A percentile compares a stretch with the other conserved stretches of the same genome.
phyloP scores from a whole-genome alignment of 2,329 filamentous ascomycete species.

The Xylaria arbuscula region DNA sequence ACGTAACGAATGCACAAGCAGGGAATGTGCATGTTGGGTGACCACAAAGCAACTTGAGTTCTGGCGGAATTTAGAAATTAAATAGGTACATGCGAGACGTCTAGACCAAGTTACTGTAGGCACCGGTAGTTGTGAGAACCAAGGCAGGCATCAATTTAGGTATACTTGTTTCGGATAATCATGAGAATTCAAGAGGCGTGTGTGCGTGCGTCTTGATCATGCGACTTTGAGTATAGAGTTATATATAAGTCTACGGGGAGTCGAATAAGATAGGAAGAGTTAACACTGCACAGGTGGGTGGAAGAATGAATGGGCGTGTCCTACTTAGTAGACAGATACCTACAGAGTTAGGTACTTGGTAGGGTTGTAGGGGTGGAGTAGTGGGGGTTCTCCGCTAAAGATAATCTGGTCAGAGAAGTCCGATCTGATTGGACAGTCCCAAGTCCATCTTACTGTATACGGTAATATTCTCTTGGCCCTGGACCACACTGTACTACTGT shows the following conservation, averaged over 20 bases:
- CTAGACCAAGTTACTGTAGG: not conserved
- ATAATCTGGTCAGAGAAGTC: not conserved
- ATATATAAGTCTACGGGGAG: not conserved
- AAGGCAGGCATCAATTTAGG: not conserved
- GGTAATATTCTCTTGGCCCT: constrained; percentile 4
- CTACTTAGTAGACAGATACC: not conserved
- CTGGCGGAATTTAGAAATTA: not conserved
- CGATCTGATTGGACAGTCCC: constrained; percentile 10
- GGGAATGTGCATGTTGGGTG: constrained; percentile 15
- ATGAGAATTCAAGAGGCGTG: not conserved
- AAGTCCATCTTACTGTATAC: constrained; percentile 20
- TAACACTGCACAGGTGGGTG: too few species aligned
- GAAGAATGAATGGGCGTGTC: not conserved
- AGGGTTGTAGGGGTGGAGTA: not conserved
- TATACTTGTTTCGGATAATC: too few species aligned
- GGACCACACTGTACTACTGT: not conserved
- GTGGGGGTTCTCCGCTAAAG: constrained; percentile 21
- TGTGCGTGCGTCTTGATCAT: not conserved
- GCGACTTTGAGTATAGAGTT: not conserved
- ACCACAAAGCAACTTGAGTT: not conserved
- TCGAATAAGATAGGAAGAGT: not conserved
- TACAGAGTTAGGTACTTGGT: not conserved
- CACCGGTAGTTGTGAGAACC: not conserved
- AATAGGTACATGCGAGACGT: not conserved
- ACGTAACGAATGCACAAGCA: constrained; percentile 18